Evolutionary conservation across 2,329 filamentous ascomycete species (phyloP), one percentile per base, ranked within the genome.

Genomic region (Periconia sp.): DNA sequence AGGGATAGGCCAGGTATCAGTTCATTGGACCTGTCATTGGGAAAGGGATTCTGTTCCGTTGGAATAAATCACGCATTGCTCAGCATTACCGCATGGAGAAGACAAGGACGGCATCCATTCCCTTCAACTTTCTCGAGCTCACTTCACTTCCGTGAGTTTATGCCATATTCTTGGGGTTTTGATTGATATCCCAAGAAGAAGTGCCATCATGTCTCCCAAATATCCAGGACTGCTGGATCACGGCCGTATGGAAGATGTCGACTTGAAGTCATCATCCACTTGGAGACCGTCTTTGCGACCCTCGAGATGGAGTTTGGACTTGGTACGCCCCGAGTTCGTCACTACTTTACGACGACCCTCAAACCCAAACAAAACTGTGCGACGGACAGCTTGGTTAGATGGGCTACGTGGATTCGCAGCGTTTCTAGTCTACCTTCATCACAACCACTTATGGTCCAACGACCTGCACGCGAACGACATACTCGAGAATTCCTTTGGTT

Each of bases 361-460:
- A 31, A 58, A 45, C 27, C 53, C 61, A 7, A 69, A 68, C 44
- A 63, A 64, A 15, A 50, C 58, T 19, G 41, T 63, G 3, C 56
- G 68, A 45, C 60, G 55, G 46, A 73, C 70, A 46, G 68, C 70
- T 7, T 73, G 69, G 69, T 77, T 86, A 18, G 86, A 89, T 60
- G 86, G 86, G 14, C 74, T 89, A 14, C 76, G 87, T 64, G 86
- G 87, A 3, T 87, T 89, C 56, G 85, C 86, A 5, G 85, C 86
- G 2, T 77, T 89, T 30, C 66, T 88, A 27, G 86, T 89, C 14
- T 89, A 88, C 68, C 77, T 81, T 59, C 82, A 86, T 49, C 43
- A 85, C 85, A 68, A 74, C 66, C 52, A 70, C 67, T 27, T 66
- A 56, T 73, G 77, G 77, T 8, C 88, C 9, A 69, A 72, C 42